phyloP scores from a whole-genome alignment of 805 yeast genomes.

The Spencermartinsiella europaea region DNA sequence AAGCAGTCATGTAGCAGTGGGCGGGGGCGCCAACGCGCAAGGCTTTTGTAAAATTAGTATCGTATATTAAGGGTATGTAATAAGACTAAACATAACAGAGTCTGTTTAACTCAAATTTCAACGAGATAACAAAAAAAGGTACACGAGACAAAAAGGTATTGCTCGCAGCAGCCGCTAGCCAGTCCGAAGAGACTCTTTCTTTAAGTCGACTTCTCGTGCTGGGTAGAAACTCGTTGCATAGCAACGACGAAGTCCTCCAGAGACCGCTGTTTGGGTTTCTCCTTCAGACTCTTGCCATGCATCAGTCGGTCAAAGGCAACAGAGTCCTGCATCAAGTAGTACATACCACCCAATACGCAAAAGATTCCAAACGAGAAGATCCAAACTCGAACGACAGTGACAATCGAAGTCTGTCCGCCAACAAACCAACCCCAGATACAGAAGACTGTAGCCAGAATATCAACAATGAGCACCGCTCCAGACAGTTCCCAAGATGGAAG shows the following conservation, averaged over 20 bases:
- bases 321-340: slow-evolving; percentile 77
- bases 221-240: slow-evolving; percentile 63
- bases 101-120: background rate
- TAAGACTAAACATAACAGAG: background rate
- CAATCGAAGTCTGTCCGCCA: slow-evolving; percentile 95
- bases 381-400: slow-evolving; percentile 91
- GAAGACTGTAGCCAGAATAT: slow-evolving; percentile 88
- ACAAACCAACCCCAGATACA: slow-evolving; percentile 96
- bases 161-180: background rate
- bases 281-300: slow-evolving; percentile 46
- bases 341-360: slow-evolving; percentile 95
- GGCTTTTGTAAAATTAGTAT: background rate
- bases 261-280: slow-evolving; percentile 42
- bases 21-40: no score
- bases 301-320: slow-evolving; percentile 48
- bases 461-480: slow-evolving; percentile 89
- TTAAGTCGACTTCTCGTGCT: slow-evolving; percentile 51
- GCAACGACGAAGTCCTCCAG: slow-evolving; percentile 57
- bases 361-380: slow-evolving; percentile 94
- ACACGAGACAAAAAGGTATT: background rate
- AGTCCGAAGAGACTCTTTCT: background rate
- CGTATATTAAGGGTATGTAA: background rate
- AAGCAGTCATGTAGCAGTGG: no score
- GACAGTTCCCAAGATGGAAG: slow-evolving; percentile 93
- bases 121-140: background rate